Base-by-base conservation (phyloP, 2,329 filamentous ascomycete genomes). In the Penicillium italicum region DNA sequence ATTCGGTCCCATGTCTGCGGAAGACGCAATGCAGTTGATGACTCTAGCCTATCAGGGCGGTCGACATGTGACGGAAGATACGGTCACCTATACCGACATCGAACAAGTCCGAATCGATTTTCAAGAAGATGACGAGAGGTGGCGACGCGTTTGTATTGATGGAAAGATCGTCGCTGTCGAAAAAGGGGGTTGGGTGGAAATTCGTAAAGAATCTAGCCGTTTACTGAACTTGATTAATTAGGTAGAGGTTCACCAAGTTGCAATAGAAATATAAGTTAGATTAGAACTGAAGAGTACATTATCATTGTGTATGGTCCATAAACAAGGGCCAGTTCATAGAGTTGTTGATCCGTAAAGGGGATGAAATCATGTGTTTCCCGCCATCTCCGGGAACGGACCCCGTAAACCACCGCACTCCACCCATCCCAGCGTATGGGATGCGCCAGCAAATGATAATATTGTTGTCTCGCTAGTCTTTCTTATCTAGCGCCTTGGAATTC, bases 121-220 rank as follows among this genome's bases (percentile, higher is more conserved):
- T 34, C 60, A 77, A 1, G 89, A 94, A 66, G 77, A 82, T 1
- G 56, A 69, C 24, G 70, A 72, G 52, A 78, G 85, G 50, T 97
- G 91, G 91, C 80, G 93, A 58, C 85, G 92, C 67, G 82, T 96
- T 14, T 97, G 93, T 70, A 80, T 97, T n/a, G 93, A 97, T 72
- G 93, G 93, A 3, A 91, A 88, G 50, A 95, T 96, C 65, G 84
- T 97, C 3, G 81, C 84, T 56, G 76, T 96, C 0, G 87, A 88
- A 20, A 71, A 79, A 49, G 85, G 82, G 2, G 91, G 91, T 0
- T 87, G 84, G 79, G 83, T 96, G 72, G 82, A 84, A 56, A 81
- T 96, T 34, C 52, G 42, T 18, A 71, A 65, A 57, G 69, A 68
- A 37, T 12, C 61, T 28, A 60, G 53, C 26, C 52, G 46, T 40